phyloP scores from a whole-genome alignment of 768 basidiomycete species.

The Lactarius sanguifluus region DNA sequence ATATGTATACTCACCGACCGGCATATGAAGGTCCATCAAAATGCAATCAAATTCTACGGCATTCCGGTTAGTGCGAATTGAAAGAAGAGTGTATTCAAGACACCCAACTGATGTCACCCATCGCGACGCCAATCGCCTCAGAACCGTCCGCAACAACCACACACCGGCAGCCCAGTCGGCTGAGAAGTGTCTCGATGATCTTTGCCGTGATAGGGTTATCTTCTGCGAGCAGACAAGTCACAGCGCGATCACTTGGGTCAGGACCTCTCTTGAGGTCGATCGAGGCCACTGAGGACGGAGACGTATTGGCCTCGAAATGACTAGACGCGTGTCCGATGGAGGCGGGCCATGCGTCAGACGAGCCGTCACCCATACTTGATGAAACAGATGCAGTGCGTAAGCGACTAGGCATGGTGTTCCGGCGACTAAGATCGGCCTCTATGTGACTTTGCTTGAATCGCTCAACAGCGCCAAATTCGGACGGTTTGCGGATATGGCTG shows the following conservation, averaged over 20 bases:
- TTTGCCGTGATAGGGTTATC: slow-evolving; percentile 98
- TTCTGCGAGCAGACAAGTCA: slow-evolving; percentile 93
- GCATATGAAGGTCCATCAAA: slow-evolving; percentile 95
- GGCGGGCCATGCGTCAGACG: slow-evolving; percentile 72
- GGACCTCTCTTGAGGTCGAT: slow-evolving; percentile 75
- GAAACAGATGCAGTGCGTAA: slow-evolving; percentile 84
- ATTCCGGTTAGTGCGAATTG: slow-evolving; percentile 16
- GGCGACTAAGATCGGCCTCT: slow-evolving; percentile 66
- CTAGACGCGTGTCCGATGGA: slow-evolving; percentile 52
- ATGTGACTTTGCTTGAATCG: slow-evolving; percentile 83
- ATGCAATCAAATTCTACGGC: slow-evolving; percentile 91
- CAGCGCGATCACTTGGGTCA: slow-evolving; percentile 81
- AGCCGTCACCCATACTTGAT: slow-evolving; percentile 70
- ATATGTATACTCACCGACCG: slow-evolving; percentile 65
- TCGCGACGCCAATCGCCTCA: slow-evolving; percentile 94
- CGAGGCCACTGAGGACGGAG: slow-evolving; percentile 83
- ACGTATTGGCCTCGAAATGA: slow-evolving; percentile 60
- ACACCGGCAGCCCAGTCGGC: slow-evolving; percentile 91
- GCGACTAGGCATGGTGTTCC: slow-evolving; percentile 84
- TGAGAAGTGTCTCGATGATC: slow-evolving; percentile 92
- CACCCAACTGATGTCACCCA: slow-evolving; percentile 87
- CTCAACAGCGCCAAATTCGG: slow-evolving; percentile 85
- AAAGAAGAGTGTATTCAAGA: slow-evolving; percentile 29
- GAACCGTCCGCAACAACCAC: slow-evolving; percentile 96
- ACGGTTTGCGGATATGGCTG: slow-evolving; percentile 79